These are phyloP conservation scores for Magnusiomyces suaveolens DNA, from an alignment of 1,139 yeast species.

Conservation along the genomic window DNA sequence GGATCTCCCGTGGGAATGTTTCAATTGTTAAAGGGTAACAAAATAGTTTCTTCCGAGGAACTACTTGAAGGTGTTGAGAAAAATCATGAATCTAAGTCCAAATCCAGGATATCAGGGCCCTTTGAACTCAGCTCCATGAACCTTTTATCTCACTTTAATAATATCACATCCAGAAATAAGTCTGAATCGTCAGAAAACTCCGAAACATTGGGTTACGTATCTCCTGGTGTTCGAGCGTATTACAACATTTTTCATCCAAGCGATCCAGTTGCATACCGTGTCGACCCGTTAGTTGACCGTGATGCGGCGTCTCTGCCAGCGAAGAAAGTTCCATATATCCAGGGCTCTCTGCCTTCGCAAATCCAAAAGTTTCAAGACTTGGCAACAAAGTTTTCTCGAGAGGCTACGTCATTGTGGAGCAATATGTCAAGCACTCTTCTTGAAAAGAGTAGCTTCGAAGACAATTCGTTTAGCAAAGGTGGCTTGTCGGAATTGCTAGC, in stretches of 20 bases:
- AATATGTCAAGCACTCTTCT: neutral
- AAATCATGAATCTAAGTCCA: neutral
- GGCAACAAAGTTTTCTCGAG: slow-evolving; percentile 36
- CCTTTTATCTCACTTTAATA: neutral
- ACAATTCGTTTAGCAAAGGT: neutral
- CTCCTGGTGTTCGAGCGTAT: slow-evolving; percentile 41
- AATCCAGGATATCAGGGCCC: neutral
- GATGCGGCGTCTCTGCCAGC: slow-evolving; percentile 51
- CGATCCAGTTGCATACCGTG: slow-evolving; percentile 79
- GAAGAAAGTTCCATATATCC: slow-evolving; percentile 48
- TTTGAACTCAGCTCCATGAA: neutral
- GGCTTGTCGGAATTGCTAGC: neutral
- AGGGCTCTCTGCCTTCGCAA: slow-evolving; percentile 39
- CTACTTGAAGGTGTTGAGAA: neutral
- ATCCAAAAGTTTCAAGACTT: slow-evolving; percentile 34
- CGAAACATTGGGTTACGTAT: neutral
- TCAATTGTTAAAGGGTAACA: slow-evolving; percentile 54
- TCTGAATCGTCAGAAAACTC: neutral
- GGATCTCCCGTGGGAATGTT: slow-evolving; percentile 89
- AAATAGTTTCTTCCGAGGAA: slow-evolving; percentile 34
- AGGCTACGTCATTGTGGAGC: slow-evolving; percentile 41
- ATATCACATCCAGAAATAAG: neutral
- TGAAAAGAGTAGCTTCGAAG: neutral
- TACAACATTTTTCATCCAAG: slow-evolving; percentile 81
- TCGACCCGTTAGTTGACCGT: slow-evolving; percentile 67